Evolutionary conservation across 306 rosid species (phyloP).

Genomic region (Lablab purpureus): DNA sequence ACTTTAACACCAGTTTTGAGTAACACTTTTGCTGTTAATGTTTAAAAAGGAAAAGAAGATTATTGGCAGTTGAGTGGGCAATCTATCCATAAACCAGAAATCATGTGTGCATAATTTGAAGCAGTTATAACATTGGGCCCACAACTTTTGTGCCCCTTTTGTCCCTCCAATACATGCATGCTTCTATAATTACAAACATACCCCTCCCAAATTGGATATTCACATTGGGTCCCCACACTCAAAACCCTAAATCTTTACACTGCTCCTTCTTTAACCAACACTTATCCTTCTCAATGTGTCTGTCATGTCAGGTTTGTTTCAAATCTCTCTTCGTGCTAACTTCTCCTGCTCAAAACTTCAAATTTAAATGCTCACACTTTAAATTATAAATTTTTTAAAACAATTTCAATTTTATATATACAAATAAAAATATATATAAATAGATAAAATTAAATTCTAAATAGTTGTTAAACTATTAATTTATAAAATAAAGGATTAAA

Average conservation of each 20-base stretch:
- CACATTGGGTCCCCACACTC: constrained; percentile 6
- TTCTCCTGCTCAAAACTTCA: background rate
- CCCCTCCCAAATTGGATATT: constrained; percentile 41
- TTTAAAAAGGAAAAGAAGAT: too few species aligned
- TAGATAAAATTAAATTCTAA: too few species aligned
- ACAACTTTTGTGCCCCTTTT: constrained; percentile 26
- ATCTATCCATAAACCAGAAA: background rate
- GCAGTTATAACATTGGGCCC: constrained; percentile 41
- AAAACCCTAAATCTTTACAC: background rate
- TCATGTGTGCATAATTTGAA: constrained; percentile 40
- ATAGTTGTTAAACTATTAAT: too few species aligned
- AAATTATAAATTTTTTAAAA: too few species aligned
- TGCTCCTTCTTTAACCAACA: constrained; percentile 37
- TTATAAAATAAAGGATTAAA: too few species aligned
- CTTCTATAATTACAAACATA: background rate
- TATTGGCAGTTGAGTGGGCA: too few species aligned
- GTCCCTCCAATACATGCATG: background rate
- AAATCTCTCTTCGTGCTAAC: background rate
- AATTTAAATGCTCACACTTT: background rate
- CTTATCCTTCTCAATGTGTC: constrained; percentile 16
- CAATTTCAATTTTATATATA: too few species aligned
- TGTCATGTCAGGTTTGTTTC: background rate
- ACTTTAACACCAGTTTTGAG: too few species aligned
- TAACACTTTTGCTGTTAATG: too few species aligned
- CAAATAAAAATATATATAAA: too few species aligned